Base-by-base conservation (phyloP, 345 rosid species). In the Firmiana major region DNA sequence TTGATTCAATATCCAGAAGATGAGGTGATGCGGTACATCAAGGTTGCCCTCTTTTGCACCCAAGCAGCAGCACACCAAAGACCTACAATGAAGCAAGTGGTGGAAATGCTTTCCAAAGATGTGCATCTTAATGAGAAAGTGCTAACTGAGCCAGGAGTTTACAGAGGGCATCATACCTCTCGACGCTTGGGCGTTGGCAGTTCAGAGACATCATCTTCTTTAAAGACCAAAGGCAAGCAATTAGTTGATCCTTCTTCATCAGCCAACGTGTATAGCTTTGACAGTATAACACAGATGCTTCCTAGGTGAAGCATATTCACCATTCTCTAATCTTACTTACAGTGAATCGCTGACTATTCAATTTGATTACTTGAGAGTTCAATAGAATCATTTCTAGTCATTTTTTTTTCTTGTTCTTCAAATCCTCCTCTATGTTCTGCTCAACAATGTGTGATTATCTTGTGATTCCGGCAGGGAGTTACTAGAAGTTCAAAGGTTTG, bases 41-140 rank as follows among this genome's bases (percentile, higher is more conserved):
- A 85, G 62, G 93, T 93, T 16, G 98, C 93, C 15, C 88, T 96
- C 3, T 93, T 93, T 75, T 96, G 99, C 79, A 92, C 93, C 40
- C 99, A 96, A 82, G 94, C 90, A 26, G 80, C 83, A 11, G 83
- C 93, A 5, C 82, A 80, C 13, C 89, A 87, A 77, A 90, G 99
- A 79, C 98, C 98, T 2, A 83, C 86, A 62, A 91, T 93, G 97
- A 89, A 84, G 75, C 99, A 93, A 83, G 97, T 92, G 34, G 83
- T 96, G 81, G 87, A 92, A 77, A 96, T 96, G 99, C 91, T 96
- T 46, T 84, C 92, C 66, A 91, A 81, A 83, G 83, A 87, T 24
- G 91, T 93, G 55, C 79, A 74, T 78, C 91, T 96, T 43, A 92
- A 96, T 21, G 94, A 93, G 12, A 81, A 77, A 79, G 79, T 83